Conservation (phyloP, 192 early-diverging fungal genomes). For the Rhizophagus sp. region DNA sequence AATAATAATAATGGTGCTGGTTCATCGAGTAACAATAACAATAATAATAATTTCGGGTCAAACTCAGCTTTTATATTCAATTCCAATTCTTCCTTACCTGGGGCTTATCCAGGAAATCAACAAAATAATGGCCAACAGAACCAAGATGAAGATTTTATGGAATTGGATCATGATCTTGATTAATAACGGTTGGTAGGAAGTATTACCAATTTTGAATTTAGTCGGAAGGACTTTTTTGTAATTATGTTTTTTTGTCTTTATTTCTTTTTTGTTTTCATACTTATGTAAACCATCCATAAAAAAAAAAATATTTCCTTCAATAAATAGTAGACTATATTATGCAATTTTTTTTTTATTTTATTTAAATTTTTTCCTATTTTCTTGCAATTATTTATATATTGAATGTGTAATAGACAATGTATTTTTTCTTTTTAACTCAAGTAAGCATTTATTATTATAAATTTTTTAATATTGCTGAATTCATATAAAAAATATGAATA, state of each 20-base stretch:
- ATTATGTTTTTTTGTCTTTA: not conserved
- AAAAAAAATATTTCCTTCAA: too few relatives aligned
- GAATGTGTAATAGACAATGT: constrained; percentile 14
- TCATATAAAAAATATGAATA: too few relatives aligned
- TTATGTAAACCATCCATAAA: too few relatives aligned
- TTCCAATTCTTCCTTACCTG: not conserved
- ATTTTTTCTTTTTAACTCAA: not conserved
- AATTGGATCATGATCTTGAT: not conserved
- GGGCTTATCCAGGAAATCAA: not conserved
- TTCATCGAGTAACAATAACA: not conserved
- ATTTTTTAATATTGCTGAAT: not conserved
- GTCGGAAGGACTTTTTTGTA: constrained; percentile 2
- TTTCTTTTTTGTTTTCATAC: not conserved
- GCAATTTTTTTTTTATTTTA: too few relatives aligned
- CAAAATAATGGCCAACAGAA: not conserved
- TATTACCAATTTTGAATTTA: not conserved
- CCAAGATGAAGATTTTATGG: not conserved
- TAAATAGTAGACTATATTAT: too few relatives aligned
- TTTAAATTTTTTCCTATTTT: too few relatives aligned
- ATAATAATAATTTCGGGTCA: not conserved
- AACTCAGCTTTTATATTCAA: not conserved
- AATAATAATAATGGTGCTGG: constrained; percentile 11
- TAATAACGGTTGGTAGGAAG: not conserved
- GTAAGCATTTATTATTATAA: not conserved
- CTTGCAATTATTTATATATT: not conserved